Evolutionary conservation across 441 rosid genomes (phyloP).

Genomic region (Eruca vesicaria): DNA sequence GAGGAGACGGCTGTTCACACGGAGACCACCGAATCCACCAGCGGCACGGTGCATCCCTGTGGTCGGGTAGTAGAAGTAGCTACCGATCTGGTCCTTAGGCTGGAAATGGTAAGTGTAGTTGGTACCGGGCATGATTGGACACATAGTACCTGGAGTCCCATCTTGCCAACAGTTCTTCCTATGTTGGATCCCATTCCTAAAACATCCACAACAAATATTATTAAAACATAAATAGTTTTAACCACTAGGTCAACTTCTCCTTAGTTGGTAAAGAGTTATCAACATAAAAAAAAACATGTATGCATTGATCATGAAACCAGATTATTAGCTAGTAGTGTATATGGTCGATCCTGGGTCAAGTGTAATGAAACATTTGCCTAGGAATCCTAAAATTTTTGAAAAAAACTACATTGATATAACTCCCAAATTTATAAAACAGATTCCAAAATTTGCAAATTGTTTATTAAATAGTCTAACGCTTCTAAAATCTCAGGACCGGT

Average conservation of each 20-base stretch:
- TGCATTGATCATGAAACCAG: neutral
- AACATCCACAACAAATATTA: neutral
- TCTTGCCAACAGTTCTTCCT: too few species aligned
- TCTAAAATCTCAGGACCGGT: too few species aligned
- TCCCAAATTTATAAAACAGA: too few species aligned
- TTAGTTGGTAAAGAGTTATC: too few species aligned
- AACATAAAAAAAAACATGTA: too few species aligned
- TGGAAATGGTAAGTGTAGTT: conserved; percentile 70
- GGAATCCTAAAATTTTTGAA: too few species aligned
- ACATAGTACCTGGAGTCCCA: conserved; percentile 1
- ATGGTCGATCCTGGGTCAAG: too few species aligned
- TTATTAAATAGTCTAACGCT: too few species aligned
- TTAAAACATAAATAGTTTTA: neutral
- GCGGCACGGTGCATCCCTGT: conserved; percentile 49
- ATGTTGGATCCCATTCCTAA: neutral
- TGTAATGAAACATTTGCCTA: neutral
- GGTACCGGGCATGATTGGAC: conserved; percentile 62
- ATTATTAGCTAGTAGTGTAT: neutral
- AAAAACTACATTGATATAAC: too few species aligned
- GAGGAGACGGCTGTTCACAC: conserved; percentile 58
- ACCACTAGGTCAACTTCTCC: too few species aligned
- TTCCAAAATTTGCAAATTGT: too few species aligned
- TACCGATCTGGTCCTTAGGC: conserved; percentile 80
- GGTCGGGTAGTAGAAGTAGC: conserved; percentile 65
- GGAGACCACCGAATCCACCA: conserved; percentile 74